phyloP scores from a whole-genome alignment of 441 rosid genomes.

The Lepidium campestre region DNA sequence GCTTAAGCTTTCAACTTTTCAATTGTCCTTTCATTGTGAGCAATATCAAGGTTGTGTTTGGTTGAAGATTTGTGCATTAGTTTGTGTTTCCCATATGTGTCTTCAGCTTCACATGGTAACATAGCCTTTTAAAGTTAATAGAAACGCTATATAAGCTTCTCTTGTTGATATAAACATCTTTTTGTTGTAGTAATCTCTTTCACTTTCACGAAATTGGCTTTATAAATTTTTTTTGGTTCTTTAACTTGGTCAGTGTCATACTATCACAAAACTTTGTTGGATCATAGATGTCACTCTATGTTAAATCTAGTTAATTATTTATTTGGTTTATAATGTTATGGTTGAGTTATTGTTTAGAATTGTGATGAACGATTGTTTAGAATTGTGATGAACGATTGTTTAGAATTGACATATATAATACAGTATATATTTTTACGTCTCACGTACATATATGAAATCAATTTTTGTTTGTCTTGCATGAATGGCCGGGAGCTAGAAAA shows the following conservation, averaged over 20 bases:
- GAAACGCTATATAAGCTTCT: background rate
- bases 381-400: too few relatives aligned
- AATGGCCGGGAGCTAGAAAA: too few relatives aligned
- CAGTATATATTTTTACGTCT: too few relatives aligned
- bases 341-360: too few relatives aligned
- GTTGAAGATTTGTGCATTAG: background rate
- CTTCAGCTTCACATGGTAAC: conserved; percentile 7
- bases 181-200: background rate
- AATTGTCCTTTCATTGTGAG: background rate
- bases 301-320: background rate
- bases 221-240: background rate
- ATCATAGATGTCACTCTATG: background rate
- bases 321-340: too few relatives aligned
- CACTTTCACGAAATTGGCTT: background rate
- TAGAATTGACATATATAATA: too few relatives aligned
- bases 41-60: background rate
- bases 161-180: background rate
- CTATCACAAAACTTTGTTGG: background rate
- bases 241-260: background rate
- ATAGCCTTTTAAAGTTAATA: background rate
- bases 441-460: too few relatives aligned
- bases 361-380: too few relatives aligned
- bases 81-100: background rate
- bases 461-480: too few relatives aligned
- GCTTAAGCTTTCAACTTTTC: background rate